Base-by-base conservation (phyloP, 140 eudicot genomes). In the Cichorium intybus region DNA sequence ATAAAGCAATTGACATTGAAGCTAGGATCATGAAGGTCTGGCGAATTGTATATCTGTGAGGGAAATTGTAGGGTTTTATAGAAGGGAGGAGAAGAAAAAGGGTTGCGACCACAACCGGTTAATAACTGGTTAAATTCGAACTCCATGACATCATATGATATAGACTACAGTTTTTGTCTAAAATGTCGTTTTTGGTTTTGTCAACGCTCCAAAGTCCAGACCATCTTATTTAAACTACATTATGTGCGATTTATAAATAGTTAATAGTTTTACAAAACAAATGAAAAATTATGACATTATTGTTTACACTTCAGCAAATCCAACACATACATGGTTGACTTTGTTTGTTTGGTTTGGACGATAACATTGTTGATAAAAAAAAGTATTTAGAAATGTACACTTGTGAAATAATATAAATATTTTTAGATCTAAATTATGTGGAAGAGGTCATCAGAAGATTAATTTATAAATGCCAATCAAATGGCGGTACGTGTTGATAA, bases 41-140 rank as follows among this genome's bases (percentile, higher is more conserved):
- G 23, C 0, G 3, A 46, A 35, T 20, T 21, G 66, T 48, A 57
- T 57, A 47, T 7, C 11, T 35, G 21, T 57, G 57, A 48, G 52
- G 10, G 56, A 49, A 10, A 31, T 12, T 4, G 48, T 16, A 8
- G 26, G 58, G 27, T 49, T 67, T 47, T 74, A 75, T 75, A 75
- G 75, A 59, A 14, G 9, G 24, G 33, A 52, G 47, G 29, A 39
- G 46, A 39, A 1, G 46, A 11, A 39, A 15, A 12, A 6, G 23
- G 27, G 77, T 27, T 22, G 59, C 31, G 24, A 66, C 29, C 45
- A 64, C 66, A 0, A 39, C 16, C 46, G 46, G 46, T 1, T 34
- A 34, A 7, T 34, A 53, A 54, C 71, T 65, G 49, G 52, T 61
- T 41, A 39, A 11, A 45, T 28, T 60, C 47, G 62, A 31, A 8